These are phyloP conservation scores for Globisporangium orthogonon DNA, from an alignment of 352 stramenopile genomes.

Conservation along the genomic window DNA sequence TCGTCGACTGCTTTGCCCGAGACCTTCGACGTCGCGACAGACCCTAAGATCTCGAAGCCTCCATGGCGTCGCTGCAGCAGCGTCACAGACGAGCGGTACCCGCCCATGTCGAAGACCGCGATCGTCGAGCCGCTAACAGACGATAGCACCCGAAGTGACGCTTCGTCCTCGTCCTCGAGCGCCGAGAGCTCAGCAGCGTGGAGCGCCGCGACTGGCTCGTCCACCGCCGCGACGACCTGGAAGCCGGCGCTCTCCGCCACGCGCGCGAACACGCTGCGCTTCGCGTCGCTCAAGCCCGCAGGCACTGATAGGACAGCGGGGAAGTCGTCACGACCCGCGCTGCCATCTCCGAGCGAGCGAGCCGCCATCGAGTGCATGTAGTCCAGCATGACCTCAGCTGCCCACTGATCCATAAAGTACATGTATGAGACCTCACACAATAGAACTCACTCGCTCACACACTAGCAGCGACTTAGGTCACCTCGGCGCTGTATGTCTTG, in stretches of 20 bases:
- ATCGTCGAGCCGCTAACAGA: conserved; percentile 18
- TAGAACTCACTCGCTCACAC: background rate
- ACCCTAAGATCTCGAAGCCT: conserved; percentile 32
- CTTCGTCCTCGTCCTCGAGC: conserved; percentile 17
- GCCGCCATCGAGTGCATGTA: conserved; percentile 36
- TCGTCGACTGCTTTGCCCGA: conserved; percentile 44
- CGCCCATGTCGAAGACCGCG: conserved; percentile 69
- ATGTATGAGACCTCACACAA: background rate
- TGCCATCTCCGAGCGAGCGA: conserved; percentile 35
- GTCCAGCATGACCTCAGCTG: conserved; percentile 52
- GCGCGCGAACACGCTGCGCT: conserved; percentile 35
- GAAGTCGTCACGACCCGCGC: conserved; percentile 23
- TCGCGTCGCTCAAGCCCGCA: conserved; percentile 21
- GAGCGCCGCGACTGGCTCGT: conserved; percentile 59
- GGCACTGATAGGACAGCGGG: conserved; percentile 47
- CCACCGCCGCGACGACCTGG: conserved; percentile 43
- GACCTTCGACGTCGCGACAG: conserved; percentile 23
- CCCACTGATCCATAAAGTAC: conserved; percentile 30
- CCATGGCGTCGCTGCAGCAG: conserved; percentile 30
- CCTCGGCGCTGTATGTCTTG: conserved; percentile 53
- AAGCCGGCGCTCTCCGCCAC: conserved; percentile 49
- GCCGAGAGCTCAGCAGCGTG: conserved; percentile 40
- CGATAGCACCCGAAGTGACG: background rate
- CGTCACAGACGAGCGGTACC: conserved; percentile 45
- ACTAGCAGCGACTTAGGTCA: conserved; percentile 5